These are phyloP conservation scores for Neocatenulostroma microsporum DNA, from an alignment of 2,329 filamentous ascomycete species.

Conservation along the genomic window DNA sequence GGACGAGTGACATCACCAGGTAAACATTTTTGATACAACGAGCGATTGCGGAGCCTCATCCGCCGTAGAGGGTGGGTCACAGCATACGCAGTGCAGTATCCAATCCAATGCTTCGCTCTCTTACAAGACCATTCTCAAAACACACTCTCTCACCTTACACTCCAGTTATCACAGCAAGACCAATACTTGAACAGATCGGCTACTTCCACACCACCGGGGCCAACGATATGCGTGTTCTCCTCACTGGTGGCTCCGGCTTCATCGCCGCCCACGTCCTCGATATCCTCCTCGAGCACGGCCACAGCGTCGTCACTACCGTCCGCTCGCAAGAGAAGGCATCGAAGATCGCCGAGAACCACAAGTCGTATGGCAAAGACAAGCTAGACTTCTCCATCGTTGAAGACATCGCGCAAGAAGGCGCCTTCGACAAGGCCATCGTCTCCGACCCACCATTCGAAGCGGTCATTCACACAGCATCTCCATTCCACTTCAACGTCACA, in stretches of 20 bases:
- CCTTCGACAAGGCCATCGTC: slow-evolving; percentile 56
- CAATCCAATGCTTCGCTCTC: slow-evolving; percentile 6
- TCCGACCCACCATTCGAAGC: slow-evolving; percentile 61
- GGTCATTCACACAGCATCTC: slow-evolving; percentile 66
- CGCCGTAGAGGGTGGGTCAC: too few species aligned
- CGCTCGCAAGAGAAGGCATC: slow-evolving; percentile 55
- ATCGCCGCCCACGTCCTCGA: slow-evolving; percentile 60
- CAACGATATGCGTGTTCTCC: slow-evolving; percentile 25
- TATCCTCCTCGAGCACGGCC: slow-evolving; percentile 47
- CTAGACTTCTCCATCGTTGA: slow-evolving; percentile 60
- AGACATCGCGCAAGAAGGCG: slow-evolving; percentile 61
- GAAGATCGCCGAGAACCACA: slow-evolving; percentile 50
- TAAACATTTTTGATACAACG: too few species aligned
- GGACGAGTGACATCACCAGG: too few species aligned
- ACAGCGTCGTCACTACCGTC: slow-evolving; percentile 57
- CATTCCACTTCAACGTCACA: slow-evolving; percentile 67
- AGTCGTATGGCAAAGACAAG: slow-evolving; percentile 45
- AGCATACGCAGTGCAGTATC: too few species aligned
- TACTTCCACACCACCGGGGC: slow-evolving; percentile 13
- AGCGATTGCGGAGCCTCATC: too few species aligned
- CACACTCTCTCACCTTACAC: background rate
- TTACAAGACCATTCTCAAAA: slow-evolving; percentile 4
- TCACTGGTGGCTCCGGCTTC: slow-evolving; percentile 52
- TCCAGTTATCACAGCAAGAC: background rate
- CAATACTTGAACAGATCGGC: slow-evolving; percentile 1